These are phyloP conservation scores for Phaeosphaeria sp. DNA, from an alignment of 2,329 filamentous ascomycete genomes.

Conservation along the genomic window DNA sequence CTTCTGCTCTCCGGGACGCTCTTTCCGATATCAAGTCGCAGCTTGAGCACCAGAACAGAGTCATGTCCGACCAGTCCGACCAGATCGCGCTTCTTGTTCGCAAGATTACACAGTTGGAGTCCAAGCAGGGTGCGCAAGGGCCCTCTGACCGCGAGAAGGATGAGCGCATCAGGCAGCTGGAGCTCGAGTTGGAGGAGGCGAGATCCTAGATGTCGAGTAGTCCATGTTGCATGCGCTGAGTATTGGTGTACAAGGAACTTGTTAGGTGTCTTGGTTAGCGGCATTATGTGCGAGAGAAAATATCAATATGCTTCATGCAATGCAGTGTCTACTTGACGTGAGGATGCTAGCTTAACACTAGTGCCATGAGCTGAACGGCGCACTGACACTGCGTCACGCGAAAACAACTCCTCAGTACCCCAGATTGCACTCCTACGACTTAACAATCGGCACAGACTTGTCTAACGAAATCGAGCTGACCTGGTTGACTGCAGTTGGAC, in stretches of 20 bases:
- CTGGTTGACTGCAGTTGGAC: too few relatives aligned
- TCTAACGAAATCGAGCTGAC: too few relatives aligned
- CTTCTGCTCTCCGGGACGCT: slow-evolving; percentile 66
- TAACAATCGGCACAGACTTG: too few relatives aligned
- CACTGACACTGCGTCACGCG: too few relatives aligned
- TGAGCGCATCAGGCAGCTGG: slow-evolving; percentile 49
- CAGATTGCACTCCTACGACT: too few relatives aligned
- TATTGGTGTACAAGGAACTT: neutral
- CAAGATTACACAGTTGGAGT: slow-evolving; percentile 68
- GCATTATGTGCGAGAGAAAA: slow-evolving; percentile 8
- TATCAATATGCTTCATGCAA: neutral
- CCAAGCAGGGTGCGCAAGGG: slow-evolving; percentile 63
- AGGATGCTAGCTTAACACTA: neutral
- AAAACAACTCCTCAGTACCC: neutral
- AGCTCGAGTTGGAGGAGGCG: slow-evolving; percentile 51
- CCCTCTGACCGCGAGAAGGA: slow-evolving; percentile 47
- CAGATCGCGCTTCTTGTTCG: slow-evolving; percentile 77
- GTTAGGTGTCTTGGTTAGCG: slow-evolving; percentile 20
- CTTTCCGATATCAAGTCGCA: slow-evolving; percentile 79
- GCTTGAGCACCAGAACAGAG: slow-evolving; percentile 76
- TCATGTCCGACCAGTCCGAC: slow-evolving; percentile 77
- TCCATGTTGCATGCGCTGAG: neutral
- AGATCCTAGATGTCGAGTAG: slow-evolving; percentile 31
- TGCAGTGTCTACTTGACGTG: neutral
- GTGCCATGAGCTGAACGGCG: too few relatives aligned